A percentile compares a stretch with the other conserved stretches of the same genome.
Conservation (phyloP, 2,329 filamentous ascomycete genomes). For the Lomentospora prolificans region DNA sequence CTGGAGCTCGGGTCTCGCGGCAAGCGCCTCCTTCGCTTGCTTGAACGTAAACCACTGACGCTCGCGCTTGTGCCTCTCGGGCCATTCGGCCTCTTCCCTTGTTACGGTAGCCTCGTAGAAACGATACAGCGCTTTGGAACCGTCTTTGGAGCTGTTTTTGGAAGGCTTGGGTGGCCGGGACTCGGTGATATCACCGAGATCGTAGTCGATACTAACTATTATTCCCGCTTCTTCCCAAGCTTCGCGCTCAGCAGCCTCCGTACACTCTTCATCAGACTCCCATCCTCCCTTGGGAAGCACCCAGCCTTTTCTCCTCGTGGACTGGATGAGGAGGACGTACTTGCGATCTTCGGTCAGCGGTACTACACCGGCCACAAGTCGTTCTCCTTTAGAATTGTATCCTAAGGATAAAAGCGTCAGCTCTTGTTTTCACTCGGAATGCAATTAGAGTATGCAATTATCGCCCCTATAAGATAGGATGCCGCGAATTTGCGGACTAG, state of each 20-base stretch:
- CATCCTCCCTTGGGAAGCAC: constrained; percentile 96
- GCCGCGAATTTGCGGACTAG: no score
- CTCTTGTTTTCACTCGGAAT: neutral
- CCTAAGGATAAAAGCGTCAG: constrained; percentile 41
- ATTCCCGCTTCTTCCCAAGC: constrained; percentile 98
- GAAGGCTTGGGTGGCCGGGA: constrained; percentile 73
- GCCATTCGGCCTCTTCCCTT: constrained; percentile 80
- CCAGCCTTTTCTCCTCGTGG: constrained; percentile 83
- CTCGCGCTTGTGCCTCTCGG: constrained; percentile 84
- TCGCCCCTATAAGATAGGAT: no score
- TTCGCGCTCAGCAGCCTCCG: constrained; percentile 77
- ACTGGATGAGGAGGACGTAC: constrained; percentile 88
- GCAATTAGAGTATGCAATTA: no score
- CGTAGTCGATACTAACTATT: constrained; percentile 70
- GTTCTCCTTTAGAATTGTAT: constrained; percentile 85
- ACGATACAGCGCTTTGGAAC: constrained; percentile 56
- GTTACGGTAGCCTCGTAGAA: constrained; percentile 86
- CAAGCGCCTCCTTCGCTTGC: constrained; percentile 69
- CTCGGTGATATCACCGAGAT: constrained; percentile 80
- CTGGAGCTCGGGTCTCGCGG: constrained; percentile 72
- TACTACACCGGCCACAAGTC: constrained; percentile 89
- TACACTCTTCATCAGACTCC: constrained; percentile 87
- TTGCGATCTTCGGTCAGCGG: constrained; percentile 78
- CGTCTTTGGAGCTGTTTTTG: constrained; percentile 57
- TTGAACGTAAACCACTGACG: constrained; percentile 82